phyloP scores from a whole-genome alignment of 768 basidiomycete genomes.

The Pleurotus tuber-regium region DNA sequence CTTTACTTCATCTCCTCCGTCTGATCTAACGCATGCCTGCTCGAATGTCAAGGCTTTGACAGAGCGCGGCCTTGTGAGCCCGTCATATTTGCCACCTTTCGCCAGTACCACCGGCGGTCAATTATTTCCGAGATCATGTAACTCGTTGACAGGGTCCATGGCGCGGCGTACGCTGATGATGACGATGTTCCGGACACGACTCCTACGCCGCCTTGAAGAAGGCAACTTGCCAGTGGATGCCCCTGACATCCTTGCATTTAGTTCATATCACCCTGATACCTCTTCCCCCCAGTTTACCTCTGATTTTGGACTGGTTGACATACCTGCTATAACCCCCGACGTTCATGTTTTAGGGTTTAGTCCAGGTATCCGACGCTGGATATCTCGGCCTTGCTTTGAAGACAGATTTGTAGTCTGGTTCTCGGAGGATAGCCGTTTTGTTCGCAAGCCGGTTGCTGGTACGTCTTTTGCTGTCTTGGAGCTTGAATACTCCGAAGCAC shows the following conservation, averaged over 20 bases:
- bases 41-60: conserved; percentile 42
- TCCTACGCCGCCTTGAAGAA: conserved; percentile 39
- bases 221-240: conserved; percentile 5
- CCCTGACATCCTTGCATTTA: conserved; percentile 16
- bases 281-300: not conserved
- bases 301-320: not conserved
- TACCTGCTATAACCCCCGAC: not conserved
- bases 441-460: conserved; percentile 42
- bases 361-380: conserved; percentile 65
- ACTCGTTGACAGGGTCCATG: conserved; percentile 34
- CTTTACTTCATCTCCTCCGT: conserved; percentile 17
- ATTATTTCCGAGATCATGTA: conserved; percentile 58
- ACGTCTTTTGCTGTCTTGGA: conserved; percentile 60
- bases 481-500: conserved; percentile 66
- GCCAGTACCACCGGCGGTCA: conserved; percentile 32
- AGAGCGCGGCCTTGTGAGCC: conserved; percentile 42
- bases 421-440: conserved; percentile 31
- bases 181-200: conserved; percentile 46
- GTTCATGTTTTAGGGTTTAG: conserved; percentile 36
- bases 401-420: conserved; percentile 61
- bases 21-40: conserved; percentile 29
- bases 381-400: conserved; percentile 73
- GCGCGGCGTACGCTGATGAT: conserved; percentile 39
- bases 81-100: conserved; percentile 48
- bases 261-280: conserved; percentile 11